A percentile compares a stretch with the other conserved stretches of the same genome.
Conservation (phyloP, 23 red algal species). For the Gracilariopsis chorda region DNA sequence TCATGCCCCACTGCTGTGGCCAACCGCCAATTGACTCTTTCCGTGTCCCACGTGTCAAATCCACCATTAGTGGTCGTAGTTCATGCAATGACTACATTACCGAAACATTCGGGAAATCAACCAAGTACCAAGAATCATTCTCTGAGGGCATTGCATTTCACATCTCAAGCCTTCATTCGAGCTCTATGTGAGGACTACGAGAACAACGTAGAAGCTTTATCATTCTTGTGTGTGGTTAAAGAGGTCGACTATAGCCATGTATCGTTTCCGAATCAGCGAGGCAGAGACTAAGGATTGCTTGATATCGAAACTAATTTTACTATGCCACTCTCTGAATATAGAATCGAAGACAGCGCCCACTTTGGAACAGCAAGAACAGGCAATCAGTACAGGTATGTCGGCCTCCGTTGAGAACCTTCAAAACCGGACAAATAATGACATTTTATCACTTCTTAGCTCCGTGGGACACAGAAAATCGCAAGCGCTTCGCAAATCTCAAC, state of each 20-base stretch:
- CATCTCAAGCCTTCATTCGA: not conserved
- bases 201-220: not conserved
- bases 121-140: too few relatives aligned
- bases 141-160: conserved; percentile 20
- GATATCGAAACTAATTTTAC: not conserved
- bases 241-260: not conserved
- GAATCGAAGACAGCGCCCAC: not conserved
- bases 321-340: not conserved
- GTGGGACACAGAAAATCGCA: not conserved
- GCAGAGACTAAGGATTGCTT: not conserved
- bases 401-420: not conserved
- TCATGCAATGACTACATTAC: too few relatives aligned
- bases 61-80: too few relatives aligned
- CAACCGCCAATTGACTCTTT: too few relatives aligned
- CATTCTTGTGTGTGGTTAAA: not conserved
- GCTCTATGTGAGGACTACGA: not conserved
- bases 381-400: not conserved
- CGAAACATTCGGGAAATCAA: too few relatives aligned
- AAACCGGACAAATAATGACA: not conserved
- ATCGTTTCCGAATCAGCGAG: not conserved
- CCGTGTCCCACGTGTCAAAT: too few relatives aligned
- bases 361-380: not conserved
- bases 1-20: too few relatives aligned
- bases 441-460: not conserved
- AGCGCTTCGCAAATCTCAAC: not conserved